A percentile compares a stretch with the other conserved stretches of the same genome.
Evolutionary conservation across 1,284 basidiomycete genomes (phyloP).

Genomic region (Sanghuangporus baumii): DNA sequence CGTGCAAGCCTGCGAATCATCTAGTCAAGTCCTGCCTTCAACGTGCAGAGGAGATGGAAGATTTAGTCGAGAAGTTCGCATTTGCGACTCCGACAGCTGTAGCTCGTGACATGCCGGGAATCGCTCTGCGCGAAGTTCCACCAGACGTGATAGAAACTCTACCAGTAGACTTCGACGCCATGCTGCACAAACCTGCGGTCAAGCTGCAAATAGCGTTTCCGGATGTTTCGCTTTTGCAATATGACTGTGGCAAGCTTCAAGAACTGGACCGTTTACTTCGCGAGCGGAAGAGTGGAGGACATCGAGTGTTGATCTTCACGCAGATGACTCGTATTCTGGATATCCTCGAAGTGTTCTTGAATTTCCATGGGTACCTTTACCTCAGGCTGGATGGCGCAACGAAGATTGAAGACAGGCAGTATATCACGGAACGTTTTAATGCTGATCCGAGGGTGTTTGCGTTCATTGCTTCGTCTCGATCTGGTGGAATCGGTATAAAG

Average conservation of each 20-base stretch:
- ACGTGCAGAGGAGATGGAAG: slow-evolving; percentile 53
- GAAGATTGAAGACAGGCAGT: slow-evolving; percentile 93
- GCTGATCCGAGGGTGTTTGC: slow-evolving; percentile 85
- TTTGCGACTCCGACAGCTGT: slow-evolving; percentile 82
- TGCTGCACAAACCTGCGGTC: slow-evolving; percentile 70
- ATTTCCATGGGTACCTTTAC: slow-evolving; percentile 91
- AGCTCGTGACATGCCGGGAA: slow-evolving; percentile 66
- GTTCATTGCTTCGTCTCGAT: slow-evolving; percentile 91
- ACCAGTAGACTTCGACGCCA: slow-evolving; percentile 49
- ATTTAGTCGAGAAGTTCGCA: slow-evolving; percentile 68
- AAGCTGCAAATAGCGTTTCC: slow-evolving; percentile 95
- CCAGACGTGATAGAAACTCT: slow-evolving; percentile 28
- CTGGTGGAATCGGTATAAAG: slow-evolving; percentile 97
- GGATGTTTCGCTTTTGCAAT: slow-evolving; percentile 85
- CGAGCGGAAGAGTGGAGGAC: slow-evolving; percentile 80
- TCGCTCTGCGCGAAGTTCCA: slow-evolving; percentile 42
- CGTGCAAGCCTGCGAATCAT: slow-evolving; percentile 30
- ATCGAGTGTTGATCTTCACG: slow-evolving; percentile 92
- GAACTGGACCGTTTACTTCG: slow-evolving; percentile 75
- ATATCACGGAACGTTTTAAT: slow-evolving; percentile 96
- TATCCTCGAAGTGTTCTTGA: slow-evolving; percentile 91
- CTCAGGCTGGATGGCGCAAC: slow-evolving; percentile 91
- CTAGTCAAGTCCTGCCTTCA: slow-evolving; percentile 61
- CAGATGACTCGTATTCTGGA: slow-evolving; percentile 96
- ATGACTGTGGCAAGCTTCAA: slow-evolving; percentile 96